Base-by-base conservation (phyloP, 495 filamentous ascomycete genomes). In the Penicillium paradoxum region DNA sequence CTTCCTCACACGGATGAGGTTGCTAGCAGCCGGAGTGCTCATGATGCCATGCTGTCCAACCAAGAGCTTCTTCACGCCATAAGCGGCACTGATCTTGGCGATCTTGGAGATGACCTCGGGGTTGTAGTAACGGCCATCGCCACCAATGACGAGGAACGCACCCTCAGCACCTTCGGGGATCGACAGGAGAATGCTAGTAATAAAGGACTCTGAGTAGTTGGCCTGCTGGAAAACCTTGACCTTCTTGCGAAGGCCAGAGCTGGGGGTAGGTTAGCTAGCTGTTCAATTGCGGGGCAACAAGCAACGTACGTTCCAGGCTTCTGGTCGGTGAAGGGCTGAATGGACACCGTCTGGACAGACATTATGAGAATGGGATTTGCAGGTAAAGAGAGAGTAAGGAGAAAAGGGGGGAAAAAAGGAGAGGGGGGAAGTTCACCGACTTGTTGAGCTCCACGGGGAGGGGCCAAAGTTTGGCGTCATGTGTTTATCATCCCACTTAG, bases 211-310 rank as follows among this genome's bases (percentile, higher is more conserved):
- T 74, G 88, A 89, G 79, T 98, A 98, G 69, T 98, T 80, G 44
- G 85, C 80, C 73, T 97, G 79, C 70, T 98, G 90, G 80, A 98
- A 98, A 68, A 96, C 87, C 67, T 86, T 89, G 73, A 97, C 95
- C 82, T 97, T 98, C 77, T 98, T 98, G 56, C 93, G 89, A 62
- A 98, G 87, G 63, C 93, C 93, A 56, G 93, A 98, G 60, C 93
- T 97, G 62, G 52, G 57, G 39, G 39, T 39, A 45, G 32, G 55
- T 75, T 64, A 66, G 64, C 36, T 55, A 51, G 53, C 51, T 48
- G 46, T 32, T 36, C 25, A 29, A 44, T 49, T 27, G 33, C 13
- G 32, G 47, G 42, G 49, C 17, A 45, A 27, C 14, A 47, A 52
- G 59, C 18, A 53, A 87, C 91, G 72, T 87, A 97, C 93, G 95